These are phyloP conservation scores for Coemansia sp. DNA, from an alignment of 192 early-diverging fungal genomes.

Conservation along the genomic window DNA sequence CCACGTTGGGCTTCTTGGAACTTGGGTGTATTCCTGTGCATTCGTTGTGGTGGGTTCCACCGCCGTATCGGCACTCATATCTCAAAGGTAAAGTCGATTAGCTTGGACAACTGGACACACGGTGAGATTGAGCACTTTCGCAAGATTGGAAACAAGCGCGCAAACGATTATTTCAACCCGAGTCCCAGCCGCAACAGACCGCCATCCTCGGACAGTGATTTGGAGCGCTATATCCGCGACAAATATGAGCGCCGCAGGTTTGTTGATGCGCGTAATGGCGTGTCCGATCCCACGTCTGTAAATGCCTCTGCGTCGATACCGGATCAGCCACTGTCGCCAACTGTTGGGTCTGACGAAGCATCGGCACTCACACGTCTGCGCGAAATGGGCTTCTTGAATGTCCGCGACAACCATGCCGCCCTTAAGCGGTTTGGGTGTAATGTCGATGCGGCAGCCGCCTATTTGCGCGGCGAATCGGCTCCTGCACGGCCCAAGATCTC, in stretches of 20 bases:
- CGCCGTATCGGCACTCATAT: constrained; percentile 88
- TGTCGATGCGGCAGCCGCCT: constrained; percentile 71
- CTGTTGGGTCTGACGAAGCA: constrained; percentile 24
- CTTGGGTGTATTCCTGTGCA: constrained; percentile 92
- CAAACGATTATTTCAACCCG: constrained; percentile 71
- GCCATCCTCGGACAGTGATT: constrained; percentile 70
- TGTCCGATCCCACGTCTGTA: constrained; percentile 33
- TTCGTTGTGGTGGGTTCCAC: constrained; percentile 83
- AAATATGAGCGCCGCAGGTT: constrained; percentile 84
- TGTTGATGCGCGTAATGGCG: constrained; percentile 51
- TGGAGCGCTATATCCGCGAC: constrained; percentile 87
- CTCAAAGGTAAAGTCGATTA: constrained; percentile 87
- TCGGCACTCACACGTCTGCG: constrained; percentile 51
- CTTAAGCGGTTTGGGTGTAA: constrained; percentile 71
- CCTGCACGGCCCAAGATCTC: constrained; percentile 13
- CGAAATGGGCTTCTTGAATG: constrained; percentile 86
- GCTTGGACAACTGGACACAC: constrained; percentile 85
- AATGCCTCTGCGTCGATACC: not conserved
- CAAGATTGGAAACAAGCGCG: constrained; percentile 63
- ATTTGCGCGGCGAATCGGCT: constrained; percentile 59
- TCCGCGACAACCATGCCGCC: constrained; percentile 63
- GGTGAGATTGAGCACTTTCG: constrained; percentile 73
- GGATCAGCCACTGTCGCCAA: constrained; percentile 12
- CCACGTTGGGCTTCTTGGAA: constrained; percentile 90
- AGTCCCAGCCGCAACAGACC: constrained; percentile 65